Evolutionary conservation across 305 asterid genomes (phyloP), one percentile per base, ranked within the genome.

Genomic region (Solanum aculeatissimum): DNA sequence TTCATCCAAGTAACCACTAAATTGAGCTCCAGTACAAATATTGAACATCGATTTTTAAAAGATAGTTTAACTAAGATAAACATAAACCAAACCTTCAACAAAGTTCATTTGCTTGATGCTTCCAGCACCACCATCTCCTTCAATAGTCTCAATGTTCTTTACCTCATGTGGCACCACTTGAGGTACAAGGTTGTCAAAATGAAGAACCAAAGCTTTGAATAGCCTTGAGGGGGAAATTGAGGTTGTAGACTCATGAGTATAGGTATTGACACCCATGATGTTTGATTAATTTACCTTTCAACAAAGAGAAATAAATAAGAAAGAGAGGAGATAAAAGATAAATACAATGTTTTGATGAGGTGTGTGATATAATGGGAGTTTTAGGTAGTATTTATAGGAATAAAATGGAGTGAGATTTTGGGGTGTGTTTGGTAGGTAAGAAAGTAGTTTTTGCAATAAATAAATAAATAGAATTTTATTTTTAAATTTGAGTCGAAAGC

Each of bases 141-240:
- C 38, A 45, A 89, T 82, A 70, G 32, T 29, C 62, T 87, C 86
- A 12, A 89, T 38, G 68, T 60, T 87, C 83, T 87, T 83, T 42
- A 89, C 77, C 16, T 84, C 87, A 11, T 70, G 55, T 80, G 88
- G 84, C 87, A 57, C 63, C 72, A 88, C 70, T 55, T 89, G 78
- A 77, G 91, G 91, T 47, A 88, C 38, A 43, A 92, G 85, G 71
- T 32, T 88, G 71, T 88, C 89, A 51, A 85, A 86, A 58, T 92
- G 89, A 65, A 90, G 86, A 80, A 89, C 80, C 69, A 88, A 21
- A 10, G 93, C 93, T 86, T 91, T 88, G 90, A 91, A 91, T 57
- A 90, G 15, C 81, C 88, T 85, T 8, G 87, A 79, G 2, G 94
- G 84, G 5, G 91, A 72, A 77, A 89, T n/a, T 62, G 91, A 15